Conservation (phyloP, 306 rosid genomes). For the Cucumis melo region DNA sequence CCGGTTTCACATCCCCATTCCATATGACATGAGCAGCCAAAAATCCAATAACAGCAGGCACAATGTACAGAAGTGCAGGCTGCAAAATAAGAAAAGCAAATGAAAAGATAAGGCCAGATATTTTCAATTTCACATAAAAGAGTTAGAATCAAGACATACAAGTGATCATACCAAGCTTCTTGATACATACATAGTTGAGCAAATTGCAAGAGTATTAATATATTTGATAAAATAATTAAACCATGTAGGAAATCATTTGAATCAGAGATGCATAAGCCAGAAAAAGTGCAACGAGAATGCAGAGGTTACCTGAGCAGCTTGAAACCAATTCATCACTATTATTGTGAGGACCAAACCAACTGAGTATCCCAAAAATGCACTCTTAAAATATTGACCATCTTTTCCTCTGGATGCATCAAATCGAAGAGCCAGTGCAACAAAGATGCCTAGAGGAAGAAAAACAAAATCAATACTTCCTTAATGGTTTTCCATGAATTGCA, state of each 20-base stretch:
- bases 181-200: neutral
- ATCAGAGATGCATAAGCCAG: neutral
- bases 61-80: slow-evolving; percentile 96
- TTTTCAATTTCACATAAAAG: neutral
- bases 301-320: slow-evolving; percentile 89
- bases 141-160: neutral
- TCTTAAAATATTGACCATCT: slow-evolving; percentile 71
- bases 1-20: slow-evolving; percentile 94
- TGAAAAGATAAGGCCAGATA: neutral
- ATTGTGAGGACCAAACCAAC: slow-evolving; percentile 80
- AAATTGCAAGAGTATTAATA: neutral
- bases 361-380: slow-evolving; percentile 85
- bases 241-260: neutral
- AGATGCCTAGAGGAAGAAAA: slow-evolving; percentile 49
- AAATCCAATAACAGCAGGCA: slow-evolving; percentile 84
- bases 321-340: slow-evolving; percentile 98
- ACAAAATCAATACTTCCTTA: neutral
- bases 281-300: neutral
- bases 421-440: slow-evolving; percentile 93
- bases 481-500: neutral
- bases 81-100: slow-evolving; percentile 17
- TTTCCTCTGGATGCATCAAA: slow-evolving; percentile 88
- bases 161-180: neutral
- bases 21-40: slow-evolving; percentile 85
- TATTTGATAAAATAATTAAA: neutral